Percentiles rank a stretch among this genome's conserved stretches.
Conservation (phyloP, 805 yeast genomes). For the Metschnikowia proteae region DNA sequence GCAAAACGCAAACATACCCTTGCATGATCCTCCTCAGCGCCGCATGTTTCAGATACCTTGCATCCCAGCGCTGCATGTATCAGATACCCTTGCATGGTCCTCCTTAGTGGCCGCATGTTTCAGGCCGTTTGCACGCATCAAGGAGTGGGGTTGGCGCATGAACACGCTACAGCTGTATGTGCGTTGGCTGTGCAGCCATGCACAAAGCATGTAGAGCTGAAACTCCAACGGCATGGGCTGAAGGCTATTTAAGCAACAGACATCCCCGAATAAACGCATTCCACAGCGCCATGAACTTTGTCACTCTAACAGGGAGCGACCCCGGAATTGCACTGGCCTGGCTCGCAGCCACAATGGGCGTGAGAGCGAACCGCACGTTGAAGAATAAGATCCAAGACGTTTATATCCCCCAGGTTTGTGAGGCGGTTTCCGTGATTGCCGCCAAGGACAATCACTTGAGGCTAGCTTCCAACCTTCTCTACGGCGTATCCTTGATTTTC, state of each 20-base stretch:
- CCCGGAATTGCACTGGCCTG: constrained; percentile 26
- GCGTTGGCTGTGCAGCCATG: background rate
- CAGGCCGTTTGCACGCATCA: background rate
- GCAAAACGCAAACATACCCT: background rate
- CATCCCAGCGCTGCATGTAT: too few relatives aligned
- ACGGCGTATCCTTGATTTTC: constrained; percentile 48
- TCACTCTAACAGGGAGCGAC: background rate
- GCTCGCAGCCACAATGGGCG: constrained; percentile 42
- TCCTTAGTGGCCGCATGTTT: background rate
- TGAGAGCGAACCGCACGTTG: constrained; percentile 25
- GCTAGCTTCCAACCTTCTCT: constrained; percentile 40
- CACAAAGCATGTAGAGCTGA: background rate
- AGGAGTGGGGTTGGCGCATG: too few relatives aligned
- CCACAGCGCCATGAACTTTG: background rate
- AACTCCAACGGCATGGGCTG: background rate
- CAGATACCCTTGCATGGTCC: background rate
- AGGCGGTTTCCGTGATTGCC: constrained; percentile 12
- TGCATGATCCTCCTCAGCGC: too few relatives aligned
- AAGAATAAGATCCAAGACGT: constrained; percentile 31
- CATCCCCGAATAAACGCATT: background rate
- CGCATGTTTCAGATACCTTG: too few relatives aligned
- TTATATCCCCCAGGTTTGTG: constrained; percentile 44
- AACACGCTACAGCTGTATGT: background rate
- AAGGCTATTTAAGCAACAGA: background rate
- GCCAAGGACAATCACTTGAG: constrained; percentile 26